A percentile compares a stretch with the other conserved stretches of the same genome.
Conservation (phyloP, 768 basidiomycete genomes). For the Leucocoprinus sp. region DNA sequence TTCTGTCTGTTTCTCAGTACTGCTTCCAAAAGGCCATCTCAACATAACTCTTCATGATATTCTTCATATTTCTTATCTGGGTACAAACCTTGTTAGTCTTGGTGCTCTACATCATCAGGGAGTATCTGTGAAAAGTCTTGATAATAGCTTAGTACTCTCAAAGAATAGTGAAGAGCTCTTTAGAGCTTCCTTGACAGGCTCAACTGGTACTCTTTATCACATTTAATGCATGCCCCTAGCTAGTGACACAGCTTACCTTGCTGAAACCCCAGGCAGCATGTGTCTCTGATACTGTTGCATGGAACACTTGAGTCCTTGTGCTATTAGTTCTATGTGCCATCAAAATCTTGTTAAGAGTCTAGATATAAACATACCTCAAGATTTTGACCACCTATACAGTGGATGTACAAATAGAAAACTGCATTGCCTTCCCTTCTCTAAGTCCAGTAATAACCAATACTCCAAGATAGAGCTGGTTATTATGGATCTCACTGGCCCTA, state of each 20-base stretch:
- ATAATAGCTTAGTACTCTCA: not conserved
- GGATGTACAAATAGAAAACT: no score
- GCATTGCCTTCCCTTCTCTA: no score
- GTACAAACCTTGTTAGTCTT: conserved; percentile 15
- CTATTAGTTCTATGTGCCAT: conserved; percentile 14
- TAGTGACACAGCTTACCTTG: not conserved
- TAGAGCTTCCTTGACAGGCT: not conserved
- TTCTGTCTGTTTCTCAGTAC: conserved; percentile 6
- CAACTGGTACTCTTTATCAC: conserved; percentile 1
- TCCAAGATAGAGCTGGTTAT: no score
- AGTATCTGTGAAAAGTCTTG: conserved; percentile 5
- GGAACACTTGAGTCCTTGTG: conserved; percentile 17
- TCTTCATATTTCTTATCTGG: conserved; percentile 15
- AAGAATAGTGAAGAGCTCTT: conserved; percentile 1
- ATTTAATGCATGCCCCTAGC: not conserved
- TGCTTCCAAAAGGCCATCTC: conserved; percentile 6
- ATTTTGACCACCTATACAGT: conserved; percentile 15
- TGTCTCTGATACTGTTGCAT: conserved; percentile 18
- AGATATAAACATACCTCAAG: conserved; percentile 10
- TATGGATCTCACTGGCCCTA: conserved; percentile 24
- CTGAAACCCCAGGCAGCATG: not conserved
- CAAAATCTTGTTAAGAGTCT: conserved; percentile 19
- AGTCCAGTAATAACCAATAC: no score
- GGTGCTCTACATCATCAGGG: conserved; percentile 11
- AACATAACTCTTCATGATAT: conserved; percentile 11